These are phyloP conservation scores for Emericellopsis terricola DNA, from an alignment of 495 filamentous ascomycete genomes.

Conservation along the genomic window DNA sequence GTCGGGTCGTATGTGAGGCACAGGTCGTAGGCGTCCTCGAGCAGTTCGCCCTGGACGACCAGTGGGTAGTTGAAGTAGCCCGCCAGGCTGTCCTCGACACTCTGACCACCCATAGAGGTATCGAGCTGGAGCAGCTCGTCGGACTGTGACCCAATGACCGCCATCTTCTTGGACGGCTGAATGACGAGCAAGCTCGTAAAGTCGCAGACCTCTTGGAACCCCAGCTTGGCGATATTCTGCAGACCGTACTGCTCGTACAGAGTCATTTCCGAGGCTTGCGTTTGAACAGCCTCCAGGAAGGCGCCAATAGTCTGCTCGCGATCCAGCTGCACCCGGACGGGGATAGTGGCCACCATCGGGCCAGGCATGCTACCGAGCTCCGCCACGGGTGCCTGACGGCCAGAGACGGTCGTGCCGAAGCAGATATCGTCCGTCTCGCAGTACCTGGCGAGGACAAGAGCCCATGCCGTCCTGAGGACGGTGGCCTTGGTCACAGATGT, in stretches of 20 bases:
- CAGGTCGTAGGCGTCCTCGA: neutral
- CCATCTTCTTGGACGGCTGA: conserved; percentile 5
- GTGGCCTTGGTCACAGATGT: conserved; percentile 17
- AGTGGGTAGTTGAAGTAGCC: conserved; percentile 1
- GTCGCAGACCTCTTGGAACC: conserved; percentile 12
- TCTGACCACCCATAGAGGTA: neutral
- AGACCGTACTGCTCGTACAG: conserved; percentile 1
- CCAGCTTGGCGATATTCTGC: conserved; percentile 7
- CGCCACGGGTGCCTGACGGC: conserved; percentile 5
- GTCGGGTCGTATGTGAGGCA: neutral
- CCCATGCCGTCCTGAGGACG: conserved; percentile 8
- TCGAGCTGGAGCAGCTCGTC: neutral
- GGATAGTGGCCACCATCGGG: neutral
- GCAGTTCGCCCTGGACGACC: neutral
- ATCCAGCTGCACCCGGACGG: neutral
- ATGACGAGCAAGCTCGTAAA: conserved; percentile 25
- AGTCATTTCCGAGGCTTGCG: neutral
- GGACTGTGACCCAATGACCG: neutral
- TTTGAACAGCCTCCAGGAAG: neutral
- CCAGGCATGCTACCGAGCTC: neutral
- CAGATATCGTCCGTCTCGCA: conserved; percentile 9
- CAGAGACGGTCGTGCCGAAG: conserved; percentile 1
- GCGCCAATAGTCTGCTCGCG: neutral
- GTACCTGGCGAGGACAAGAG: conserved; percentile 16
- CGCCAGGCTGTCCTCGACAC: neutral